Percentiles rank a stretch among this genome's conserved stretches.
These are phyloP conservation scores for Ophiostoma triangulosporum DNA, from an alignment of 2,329 filamentous ascomycete species.

Conservation along the genomic window DNA sequence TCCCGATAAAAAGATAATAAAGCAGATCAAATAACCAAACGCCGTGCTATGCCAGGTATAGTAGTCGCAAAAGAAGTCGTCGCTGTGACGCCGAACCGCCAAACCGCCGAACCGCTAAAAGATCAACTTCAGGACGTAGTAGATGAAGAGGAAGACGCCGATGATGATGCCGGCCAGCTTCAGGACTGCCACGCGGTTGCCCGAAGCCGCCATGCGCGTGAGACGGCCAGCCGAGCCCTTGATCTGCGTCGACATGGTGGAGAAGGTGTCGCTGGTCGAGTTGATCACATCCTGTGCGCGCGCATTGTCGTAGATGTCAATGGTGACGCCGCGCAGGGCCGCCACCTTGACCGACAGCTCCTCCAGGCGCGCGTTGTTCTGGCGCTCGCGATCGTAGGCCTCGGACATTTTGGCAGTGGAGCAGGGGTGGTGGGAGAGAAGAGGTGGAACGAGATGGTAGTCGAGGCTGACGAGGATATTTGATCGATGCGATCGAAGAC, in stretches of 20 bases:
- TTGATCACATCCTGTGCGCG: conserved; percentile 80
- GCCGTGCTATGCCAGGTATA: conserved; percentile 11
- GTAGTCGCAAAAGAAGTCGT: no score
- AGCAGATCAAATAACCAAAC: conserved; percentile 2
- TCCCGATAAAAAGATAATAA: no score
- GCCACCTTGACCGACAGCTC: conserved; percentile 86
- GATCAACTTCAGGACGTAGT: conserved; percentile 54
- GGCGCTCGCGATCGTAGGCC: conserved; percentile 66
- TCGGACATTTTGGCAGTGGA: conserved; percentile 47
- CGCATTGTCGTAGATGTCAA: conserved; percentile 97
- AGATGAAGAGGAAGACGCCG: conserved; percentile 58
- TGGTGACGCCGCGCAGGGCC: conserved; percentile 80
- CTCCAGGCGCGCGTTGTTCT: conserved; percentile 90
- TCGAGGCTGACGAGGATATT: not conserved
- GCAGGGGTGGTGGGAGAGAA: no score
- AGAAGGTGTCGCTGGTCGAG: conserved; percentile 83
- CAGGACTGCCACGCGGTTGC: conserved; percentile 81
- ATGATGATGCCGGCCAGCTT: conserved; percentile 79
- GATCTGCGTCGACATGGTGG: conserved; percentile 66
- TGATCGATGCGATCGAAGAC: not conserved
- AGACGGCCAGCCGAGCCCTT: conserved; percentile 73
- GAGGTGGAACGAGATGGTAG: not conserved
- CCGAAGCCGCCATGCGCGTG: conserved; percentile 78
- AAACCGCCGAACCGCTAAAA: conserved; percentile 26
- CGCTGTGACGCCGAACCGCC: no score